Base-by-base conservation (phyloP, 78 protist genomes). In the Dictyostelium firmibasis region DNA sequence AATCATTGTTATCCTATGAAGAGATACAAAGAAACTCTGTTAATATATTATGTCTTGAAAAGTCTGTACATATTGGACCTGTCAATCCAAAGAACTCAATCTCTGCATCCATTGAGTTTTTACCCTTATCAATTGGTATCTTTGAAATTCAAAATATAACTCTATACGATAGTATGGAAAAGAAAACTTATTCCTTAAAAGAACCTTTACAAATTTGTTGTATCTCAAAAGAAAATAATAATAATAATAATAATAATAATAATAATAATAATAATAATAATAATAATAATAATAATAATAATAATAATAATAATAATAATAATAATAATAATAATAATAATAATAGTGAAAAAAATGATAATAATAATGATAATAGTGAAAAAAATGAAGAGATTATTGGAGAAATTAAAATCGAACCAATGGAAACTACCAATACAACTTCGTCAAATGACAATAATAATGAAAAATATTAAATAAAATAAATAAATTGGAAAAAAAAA, bases 111-210 rank as follows among this genome's bases (percentile, higher is more conserved):
- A 75, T 89, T 23, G 94, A 89, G 20, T 89, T 81, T 69, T 47
- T 89, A 43, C 86, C 94, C 47, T 31, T 89, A 33, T 29, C 53
- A 10, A 31, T 33, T n/a, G 94, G 94, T 16, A 81, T 81, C 25
- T 89, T 89, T 81, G 94, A 89, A 50, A 89, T 89, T 16, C 87
- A 57, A 70, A 69, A 89, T 50, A 89, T 89, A 7, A 79, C 86
- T 29, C 9, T 89, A n/a, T 78, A 18, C 50, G 94, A 89, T 47
- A 69, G 53, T 11, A 41, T 89, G 1, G 94, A 89, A 47, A 23
- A 89, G 38, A 81, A 79, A 47, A 2, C 25, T 7, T 89, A 27
- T 81, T 23, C 36, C 4, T 36, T 89, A 10, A 89, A 89, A 41
- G 88, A 89, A 69, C 20, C 87, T 18, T 60, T 89, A 3, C 74